These are phyloP conservation scores for Pseudoscleropodium purum DNA, from an alignment of 225 moss, liverwort and hornwort species.

Conservation along the genomic window DNA sequence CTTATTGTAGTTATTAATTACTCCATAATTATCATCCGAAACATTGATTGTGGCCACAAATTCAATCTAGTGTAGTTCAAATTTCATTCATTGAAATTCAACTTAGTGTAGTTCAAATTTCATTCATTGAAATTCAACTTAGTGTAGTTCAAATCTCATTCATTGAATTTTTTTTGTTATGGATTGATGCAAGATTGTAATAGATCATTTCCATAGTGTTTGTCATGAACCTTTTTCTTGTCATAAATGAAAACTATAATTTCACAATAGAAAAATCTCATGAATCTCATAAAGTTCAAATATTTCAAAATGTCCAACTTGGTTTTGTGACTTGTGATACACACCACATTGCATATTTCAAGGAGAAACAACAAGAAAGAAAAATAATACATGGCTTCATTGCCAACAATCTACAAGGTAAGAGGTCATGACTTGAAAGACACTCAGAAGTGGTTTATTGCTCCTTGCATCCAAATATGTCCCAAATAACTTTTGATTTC, in stretches of 20 bases:
- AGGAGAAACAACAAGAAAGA: not conserved
- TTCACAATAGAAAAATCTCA: not conserved
- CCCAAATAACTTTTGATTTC: not conserved
- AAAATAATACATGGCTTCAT: not conserved
- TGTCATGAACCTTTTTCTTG: not conserved
- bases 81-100: not conserved
- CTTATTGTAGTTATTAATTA: not conserved
- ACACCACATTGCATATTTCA: rapidly evolving
- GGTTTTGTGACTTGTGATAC: not conserved
- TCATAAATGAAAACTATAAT: not conserved
- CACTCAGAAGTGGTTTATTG: not conserved
- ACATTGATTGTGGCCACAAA: not conserved
- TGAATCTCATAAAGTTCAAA: rapidly evolving
- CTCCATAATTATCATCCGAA: not conserved
- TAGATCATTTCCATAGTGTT: not conserved
- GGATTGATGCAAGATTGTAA: not conserved
- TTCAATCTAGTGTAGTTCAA: rapidly evolving
- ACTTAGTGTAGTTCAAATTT: not conserved
- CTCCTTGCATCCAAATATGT: not conserved
- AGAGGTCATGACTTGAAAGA: not conserved
- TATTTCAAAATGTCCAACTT: not conserved
- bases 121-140: not conserved
- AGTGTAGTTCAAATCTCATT: not conserved
- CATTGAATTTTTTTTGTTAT: too few species aligned
- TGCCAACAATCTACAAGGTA: not conserved